Percentiles rank a stretch among this genome's conserved stretches.
Evolutionary conservation across 164 flowering plant genomes (phyloP).

Genomic region (Vitis cinerea): DNA sequence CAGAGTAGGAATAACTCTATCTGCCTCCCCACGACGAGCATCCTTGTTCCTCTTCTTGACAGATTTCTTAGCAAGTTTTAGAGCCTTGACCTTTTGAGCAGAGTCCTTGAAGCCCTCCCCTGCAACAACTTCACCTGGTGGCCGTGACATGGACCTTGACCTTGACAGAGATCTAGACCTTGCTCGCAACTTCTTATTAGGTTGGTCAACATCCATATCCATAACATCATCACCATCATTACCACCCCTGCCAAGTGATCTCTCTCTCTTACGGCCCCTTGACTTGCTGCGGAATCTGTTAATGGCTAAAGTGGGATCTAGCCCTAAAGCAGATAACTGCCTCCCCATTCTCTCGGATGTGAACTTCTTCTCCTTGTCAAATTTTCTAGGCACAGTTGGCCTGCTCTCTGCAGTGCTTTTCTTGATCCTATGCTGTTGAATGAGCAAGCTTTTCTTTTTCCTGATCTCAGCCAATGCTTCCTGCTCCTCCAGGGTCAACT

Average conservation of each 20-base stretch:
- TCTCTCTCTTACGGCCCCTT: constrained; percentile 75
- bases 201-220: constrained; percentile 56
- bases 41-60: constrained; percentile 68
- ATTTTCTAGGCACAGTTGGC: constrained; percentile 76
- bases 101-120: constrained; percentile 83
- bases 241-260: constrained; percentile 48
- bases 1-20: constrained; percentile 73
- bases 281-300: constrained; percentile 69
- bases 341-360: constrained; percentile 88
- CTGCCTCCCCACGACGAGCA: constrained; percentile 91
- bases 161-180: constrained; percentile 43
- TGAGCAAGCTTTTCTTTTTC: constrained; percentile 76
- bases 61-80: constrained; percentile 52
- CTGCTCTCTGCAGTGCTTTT: constrained; percentile 85
- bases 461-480: constrained; percentile 68
- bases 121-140: constrained; percentile 68
- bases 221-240: constrained; percentile 34
- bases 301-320: constrained; percentile 72
- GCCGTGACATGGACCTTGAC: constrained; percentile 58
- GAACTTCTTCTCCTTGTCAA: constrained; percentile 68
- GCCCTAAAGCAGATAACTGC: constrained; percentile 63
- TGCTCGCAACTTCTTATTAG: constrained; percentile 52
- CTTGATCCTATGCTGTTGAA: constrained; percentile 78
- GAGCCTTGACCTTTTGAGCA: constrained; percentile 57
- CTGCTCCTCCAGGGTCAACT: constrained; percentile 61